Percentiles rank a stretch among this genome's conserved stretches.
Conservation (phyloP, 257 asterid genomes). For the Datura wrightii region DNA sequence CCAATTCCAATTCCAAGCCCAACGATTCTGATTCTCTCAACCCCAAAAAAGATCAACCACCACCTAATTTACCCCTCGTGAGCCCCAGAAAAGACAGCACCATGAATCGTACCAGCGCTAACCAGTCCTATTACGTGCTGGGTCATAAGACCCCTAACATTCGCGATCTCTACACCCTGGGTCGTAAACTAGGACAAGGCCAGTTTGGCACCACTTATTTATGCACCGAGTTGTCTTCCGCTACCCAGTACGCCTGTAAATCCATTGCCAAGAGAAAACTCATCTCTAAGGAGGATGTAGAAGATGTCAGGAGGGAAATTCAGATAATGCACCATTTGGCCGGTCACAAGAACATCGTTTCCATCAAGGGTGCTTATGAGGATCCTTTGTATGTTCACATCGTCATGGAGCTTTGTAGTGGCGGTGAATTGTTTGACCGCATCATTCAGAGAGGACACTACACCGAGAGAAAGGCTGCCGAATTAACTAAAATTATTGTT, state of each 20-base stretch:
- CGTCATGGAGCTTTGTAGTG: slow-evolving; percentile 92
- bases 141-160: slow-evolving; percentile 84
- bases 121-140: slow-evolving; percentile 67
- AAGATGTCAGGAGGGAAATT: slow-evolving; percentile 94
- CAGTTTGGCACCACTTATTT: slow-evolving; percentile 87
- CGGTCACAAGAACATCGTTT: slow-evolving; percentile 85
- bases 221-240: slow-evolving; percentile 68
- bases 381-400: slow-evolving; percentile 84
- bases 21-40: slow-evolving; percentile 55
- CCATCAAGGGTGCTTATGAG: slow-evolving; percentile 92
- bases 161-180: slow-evolving; percentile 76
- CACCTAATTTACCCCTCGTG: slow-evolving; percentile 32
- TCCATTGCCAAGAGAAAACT: slow-evolving; percentile 88
- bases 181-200: slow-evolving; percentile 88
- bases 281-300: slow-evolving; percentile 83
- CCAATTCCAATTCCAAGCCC: slow-evolving; percentile 47
- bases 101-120: slow-evolving; percentile 64
- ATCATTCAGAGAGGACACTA: slow-evolving; percentile 91
- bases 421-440: slow-evolving; percentile 94
- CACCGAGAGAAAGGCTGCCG: slow-evolving; percentile 91
- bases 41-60: slow-evolving; percentile 23
- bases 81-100: slow-evolving; percentile 57
- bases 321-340: slow-evolving; percentile 97
- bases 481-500: slow-evolving; percentile 78
- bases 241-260: slow-evolving; percentile 79